Evolutionary conservation across 2,329 filamentous ascomycete species (phyloP), one percentile per base, ranked within the genome.

Genomic region (Ceratocystis lukuohia): DNA sequence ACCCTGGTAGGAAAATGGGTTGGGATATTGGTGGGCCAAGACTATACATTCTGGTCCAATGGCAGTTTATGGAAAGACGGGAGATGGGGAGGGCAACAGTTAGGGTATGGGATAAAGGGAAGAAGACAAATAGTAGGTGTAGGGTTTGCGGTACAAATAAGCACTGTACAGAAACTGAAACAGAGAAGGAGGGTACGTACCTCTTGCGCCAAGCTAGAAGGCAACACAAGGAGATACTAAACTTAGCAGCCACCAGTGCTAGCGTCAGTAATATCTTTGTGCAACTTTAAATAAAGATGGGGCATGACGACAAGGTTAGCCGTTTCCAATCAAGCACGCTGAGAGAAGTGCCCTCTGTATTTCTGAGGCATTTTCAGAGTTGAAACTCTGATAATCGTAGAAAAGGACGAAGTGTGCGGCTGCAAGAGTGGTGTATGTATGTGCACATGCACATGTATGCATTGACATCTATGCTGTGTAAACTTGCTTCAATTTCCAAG

Each of bases 181-280:
- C 53, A 57, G 46, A 37, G 46, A 50, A 50, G 17, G 3, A 28
- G 25, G 28, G 53, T 57, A 57, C 53, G 61, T 63, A 63, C 61
- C 61, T 48, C 48, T n/a, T 62, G 10, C 28, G 17, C 48, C 41
- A 30, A 46, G 20, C 10, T 15, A 33, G 61, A 15, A 57, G 53
- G 53, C 53, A 22, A 57, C 53, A 57, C 53, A 57, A 57, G n/a
- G 33, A 33, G 25, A 63, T 28, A 37, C 44, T 33, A 46, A 46
- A 63, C 44, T 25, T 48, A 33, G 41, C 44, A 62, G 25, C 25
- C 8, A 17, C 22, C 33, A 46, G 25, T 8, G 10, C 45, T 28
- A 45, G 50, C 33, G 50, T 30, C 20, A 59, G n/a, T 41, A 65
- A 5, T 64, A 22, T 17, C 25, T 57, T 66, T 66, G 65, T 66